Evolutionary conservation across 2,329 filamentous ascomycete genomes (phyloP), one percentile per base, ranked within the genome.

Genomic region (Capronia epimyces): DNA sequence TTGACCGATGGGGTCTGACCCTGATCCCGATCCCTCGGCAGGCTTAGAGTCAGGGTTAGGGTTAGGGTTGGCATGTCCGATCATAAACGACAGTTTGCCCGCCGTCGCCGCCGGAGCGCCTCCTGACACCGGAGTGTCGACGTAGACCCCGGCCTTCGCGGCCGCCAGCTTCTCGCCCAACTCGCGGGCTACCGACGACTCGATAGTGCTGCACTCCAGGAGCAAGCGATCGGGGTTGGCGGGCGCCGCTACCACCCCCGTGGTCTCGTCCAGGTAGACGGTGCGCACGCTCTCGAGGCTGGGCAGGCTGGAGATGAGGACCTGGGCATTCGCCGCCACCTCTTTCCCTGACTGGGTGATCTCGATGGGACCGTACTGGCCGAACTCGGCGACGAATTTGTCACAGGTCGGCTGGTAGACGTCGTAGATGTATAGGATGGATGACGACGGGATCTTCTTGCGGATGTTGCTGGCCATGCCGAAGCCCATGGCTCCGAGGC

Each of bases 141-240:
- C 42, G 37, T 49, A 53, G 1, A 32, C 8, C n/a, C 46, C 51
- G 21, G 21, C 22, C 3, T 36, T 36, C 10, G 41, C 41, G 27
- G 24, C 45, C 10, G 36, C 48, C 9, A 54, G 32, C 18, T 50
- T 22, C 20, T 43, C 9, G 20, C 46, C 51, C 15, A 53, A 29
- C 13, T 49, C 34, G 16, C 36, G 21, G 7, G 46, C 31, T 22
- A 42, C 34, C n/a, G 46, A 24, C n/a, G 44, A 32, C 15, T 49
- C 36, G 34, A 53, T 41, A 16, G 51, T 53, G 40, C 51, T 53
- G 34, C 51, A 49, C 15, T 53, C 50, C 24, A 59, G 43, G 13
- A 49, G 32, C 29, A 53, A 24, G 10, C 50, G 29, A 16, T 53
- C 34, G 10, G 6, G 16, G 13, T 40, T 16, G 15, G 34, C 29